Base-by-base conservation (phyloP, 2,329 filamentous ascomycete genomes). In the Boeremia exigua region DNA sequence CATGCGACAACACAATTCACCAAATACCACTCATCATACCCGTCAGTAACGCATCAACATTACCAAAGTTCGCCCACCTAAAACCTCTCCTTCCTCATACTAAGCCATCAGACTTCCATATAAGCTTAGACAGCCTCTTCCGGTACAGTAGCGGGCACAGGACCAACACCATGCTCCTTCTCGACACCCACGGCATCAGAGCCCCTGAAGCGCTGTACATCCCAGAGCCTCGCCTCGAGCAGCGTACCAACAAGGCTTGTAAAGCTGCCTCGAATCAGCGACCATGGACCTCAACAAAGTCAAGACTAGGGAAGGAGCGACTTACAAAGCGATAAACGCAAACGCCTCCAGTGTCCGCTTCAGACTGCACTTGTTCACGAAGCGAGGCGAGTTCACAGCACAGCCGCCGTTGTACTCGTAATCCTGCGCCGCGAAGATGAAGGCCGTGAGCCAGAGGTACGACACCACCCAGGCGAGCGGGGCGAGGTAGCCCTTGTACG, bases 361-460 rank as follows among this genome's bases (percentile, higher is more conserved):
- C 42, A 67, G 19, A 1, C 10, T n/a, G n/a, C 59, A 60, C 36
- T 63, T 59, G 33, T 54, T 52, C 6, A 60, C 57, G 10, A 49
- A 49, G 1, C 34, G 15, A 1, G 62, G 60, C 3, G 63, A 65
- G 23, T 59, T 58, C 6, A 38, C 29, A 0, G 30, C 38, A 19
- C 61, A 66, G 0, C 51, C 51, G 12, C 40, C 53, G 12, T 57
- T 56, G 44, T 43, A 54, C 27, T 60, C 49, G 42, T 68, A 67
- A 48, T 68, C 63, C 49, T 68, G 65, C 3, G 53, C 46, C 4
- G 65, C 56, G 43, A 68, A 68, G 40, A 67, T 61, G 33, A 67
- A 68, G 33, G 60, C 65, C 14, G 62, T 63, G 32, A 68, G 63
- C 65, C 65, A 68, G 11, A 68, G 65, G 60, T 68, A 68, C 7